Percentiles rank a stretch among this genome's conserved stretches.
Evolutionary conservation across 495 filamentous ascomycete genomes (phyloP).

Genomic region (Aspergillus funiculosus): DNA sequence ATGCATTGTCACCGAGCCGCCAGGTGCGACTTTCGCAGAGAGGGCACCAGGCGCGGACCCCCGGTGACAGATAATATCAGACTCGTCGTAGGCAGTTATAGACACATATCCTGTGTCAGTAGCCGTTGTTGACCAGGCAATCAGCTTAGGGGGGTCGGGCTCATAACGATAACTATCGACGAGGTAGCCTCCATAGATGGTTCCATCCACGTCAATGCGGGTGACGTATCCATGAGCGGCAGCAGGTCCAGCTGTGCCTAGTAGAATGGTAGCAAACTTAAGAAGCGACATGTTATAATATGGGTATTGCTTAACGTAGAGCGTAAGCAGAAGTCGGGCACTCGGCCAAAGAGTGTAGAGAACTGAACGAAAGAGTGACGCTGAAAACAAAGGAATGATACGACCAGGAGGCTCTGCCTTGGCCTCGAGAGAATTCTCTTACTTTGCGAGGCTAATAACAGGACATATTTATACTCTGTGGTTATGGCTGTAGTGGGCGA

Average conservation of each 20-base stretch:
- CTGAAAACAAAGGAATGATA: no score
- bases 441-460: no score
- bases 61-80: constrained; percentile 66
- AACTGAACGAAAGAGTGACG: no score
- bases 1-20: constrained; percentile 49
- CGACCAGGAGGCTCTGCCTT: no score
- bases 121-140: constrained; percentile 52
- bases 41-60: constrained; percentile 46
- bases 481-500: no score
- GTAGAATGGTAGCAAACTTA: no score
- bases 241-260: constrained; percentile 9
- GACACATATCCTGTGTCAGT: constrained; percentile 57
- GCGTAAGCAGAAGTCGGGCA: no score
- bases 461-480: no score
- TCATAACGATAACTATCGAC: constrained; percentile 29
- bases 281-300: no score
- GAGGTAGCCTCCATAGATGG: constrained; percentile 18
- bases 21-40: constrained; percentile 48
- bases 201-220: constrained; percentile 15
- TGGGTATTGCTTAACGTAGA: no score
- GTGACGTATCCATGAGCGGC: constrained; percentile 14
- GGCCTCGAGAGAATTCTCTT: no score
- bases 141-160: constrained; percentile 42
- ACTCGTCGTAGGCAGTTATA: constrained; percentile 40
- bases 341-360: no score